Conservation (phyloP, 1,284 basidiomycete species). For the Apiotrichum akiyoshidainum region DNA sequence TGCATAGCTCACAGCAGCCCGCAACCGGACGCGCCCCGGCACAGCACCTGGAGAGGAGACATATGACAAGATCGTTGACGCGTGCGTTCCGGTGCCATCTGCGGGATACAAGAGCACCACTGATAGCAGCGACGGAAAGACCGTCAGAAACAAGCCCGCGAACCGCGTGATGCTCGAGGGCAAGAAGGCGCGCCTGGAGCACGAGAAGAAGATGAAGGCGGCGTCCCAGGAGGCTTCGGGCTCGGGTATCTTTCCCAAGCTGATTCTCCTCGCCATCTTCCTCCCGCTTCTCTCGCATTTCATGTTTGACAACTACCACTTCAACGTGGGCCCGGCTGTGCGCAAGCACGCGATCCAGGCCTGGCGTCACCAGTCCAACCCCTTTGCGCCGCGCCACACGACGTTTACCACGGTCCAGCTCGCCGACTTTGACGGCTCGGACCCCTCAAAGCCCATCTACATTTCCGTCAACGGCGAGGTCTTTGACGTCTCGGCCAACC, state of each 20-base stretch:
- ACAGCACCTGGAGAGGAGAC: constrained; percentile 33
- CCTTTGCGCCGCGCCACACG: constrained; percentile 20
- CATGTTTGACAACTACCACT: constrained; percentile 37
- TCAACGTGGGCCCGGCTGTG: constrained; percentile 25
- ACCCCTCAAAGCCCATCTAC: constrained; percentile 47
- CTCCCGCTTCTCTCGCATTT: constrained; percentile 41
- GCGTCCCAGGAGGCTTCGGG: not conserved
- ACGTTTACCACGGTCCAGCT: constrained; percentile 40
- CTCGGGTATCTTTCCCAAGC: constrained; percentile 3
- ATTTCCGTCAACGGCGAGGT: constrained; percentile 53
- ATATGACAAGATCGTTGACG: constrained; percentile 37
- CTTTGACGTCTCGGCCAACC: constrained; percentile 49
- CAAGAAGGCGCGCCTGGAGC: constrained; percentile 31
- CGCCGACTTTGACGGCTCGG: constrained; percentile 43
- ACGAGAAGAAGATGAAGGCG: constrained; percentile 14
- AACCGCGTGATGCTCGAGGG: constrained; percentile 53
- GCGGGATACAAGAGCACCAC: not conserved
- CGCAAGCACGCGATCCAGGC: constrained; percentile 1
- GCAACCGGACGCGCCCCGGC: constrained; percentile 35
- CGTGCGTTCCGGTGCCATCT: constrained; percentile 1
- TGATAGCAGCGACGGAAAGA: constrained; percentile 54
- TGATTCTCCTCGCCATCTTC: constrained; percentile 37
- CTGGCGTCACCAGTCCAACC: constrained; percentile 6
- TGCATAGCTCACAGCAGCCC: constrained; percentile 21
- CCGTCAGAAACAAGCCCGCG: constrained; percentile 62